A percentile compares a stretch with the other conserved stretches of the same genome.
These are phyloP conservation scores for Mortierella sp. DNA, from an alignment of 371 early-diverging fungal genomes.

Conservation along the genomic window DNA sequence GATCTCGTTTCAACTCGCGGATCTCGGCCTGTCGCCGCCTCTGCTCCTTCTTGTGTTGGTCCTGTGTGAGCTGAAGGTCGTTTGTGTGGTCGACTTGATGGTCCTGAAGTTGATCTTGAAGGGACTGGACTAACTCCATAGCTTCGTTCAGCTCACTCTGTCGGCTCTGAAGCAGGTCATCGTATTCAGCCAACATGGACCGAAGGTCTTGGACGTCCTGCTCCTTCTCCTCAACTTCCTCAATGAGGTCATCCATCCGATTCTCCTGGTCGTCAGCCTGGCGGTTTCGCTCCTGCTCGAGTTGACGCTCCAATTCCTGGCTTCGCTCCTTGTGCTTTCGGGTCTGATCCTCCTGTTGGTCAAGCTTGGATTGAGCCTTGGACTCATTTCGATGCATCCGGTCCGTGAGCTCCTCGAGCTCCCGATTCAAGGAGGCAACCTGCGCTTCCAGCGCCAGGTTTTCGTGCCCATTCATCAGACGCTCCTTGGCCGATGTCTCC, in stretches of 20 bases:
- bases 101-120: slow-evolving; percentile 29
- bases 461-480: slow-evolving; percentile 11
- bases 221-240: slow-evolving; percentile 1
- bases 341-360: slow-evolving; percentile 17
- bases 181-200: slow-evolving; percentile 13
- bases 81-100: slow-evolving; percentile 10
- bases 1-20: slow-evolving; percentile 13
- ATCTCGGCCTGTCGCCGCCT: slow-evolving; percentile 23
- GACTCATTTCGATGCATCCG: slow-evolving; percentile 10
- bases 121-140: slow-evolving; percentile 12
- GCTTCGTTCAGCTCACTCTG: slow-evolving; percentile 27
- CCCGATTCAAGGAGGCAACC: slow-evolving; percentile 18
- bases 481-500: slow-evolving; percentile 4
- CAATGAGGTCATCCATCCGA: not conserved
- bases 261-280: slow-evolving; percentile 29
- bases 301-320: slow-evolving; percentile 21
- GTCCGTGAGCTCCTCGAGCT: slow-evolving; percentile 22
- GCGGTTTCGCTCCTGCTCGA: slow-evolving; percentile 17
- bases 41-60: slow-evolving; percentile 24
- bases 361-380: not conserved
- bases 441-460: slow-evolving; percentile 8
- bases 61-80: slow-evolving; percentile 14
- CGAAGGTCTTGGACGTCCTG: slow-evolving; percentile 9
- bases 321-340: not conserved
- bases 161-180: slow-evolving; percentile 25